Evolutionary conservation across 1,284 basidiomycete species (phyloP).

Genomic region (Mycena sp.): DNA sequence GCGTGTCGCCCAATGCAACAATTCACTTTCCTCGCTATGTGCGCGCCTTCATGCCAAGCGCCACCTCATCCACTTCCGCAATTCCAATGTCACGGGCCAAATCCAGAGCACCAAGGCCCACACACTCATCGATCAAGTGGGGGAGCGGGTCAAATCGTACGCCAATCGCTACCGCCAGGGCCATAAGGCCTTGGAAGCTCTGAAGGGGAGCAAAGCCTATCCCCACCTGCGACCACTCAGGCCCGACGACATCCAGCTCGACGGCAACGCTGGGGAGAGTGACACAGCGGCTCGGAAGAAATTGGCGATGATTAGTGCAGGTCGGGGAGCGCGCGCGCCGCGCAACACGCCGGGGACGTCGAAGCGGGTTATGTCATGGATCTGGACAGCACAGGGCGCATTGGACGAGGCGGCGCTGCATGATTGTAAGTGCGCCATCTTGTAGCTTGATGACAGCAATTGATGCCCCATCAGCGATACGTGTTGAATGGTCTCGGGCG

Average conservation of each 20-base stretch:
- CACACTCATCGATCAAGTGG: conserved; percentile 21
- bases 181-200: too few species aligned
- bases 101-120: conserved; percentile 10
- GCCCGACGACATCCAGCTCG: conserved; percentile 3
- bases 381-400: conserved; percentile 15
- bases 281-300: conserved; percentile 14
- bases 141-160: not conserved
- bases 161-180: not conserved
- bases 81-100: conserved; percentile 30
- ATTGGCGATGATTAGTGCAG: conserved; percentile 2
- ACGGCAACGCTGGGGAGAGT: not conserved
- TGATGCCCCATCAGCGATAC: conserved; percentile 6
- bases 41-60: conserved; percentile 28
- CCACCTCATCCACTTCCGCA: conserved; percentile 26
- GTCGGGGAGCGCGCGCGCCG: not conserved
- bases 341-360: not conserved
- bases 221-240: too few species aligned
- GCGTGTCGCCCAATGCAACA: conserved; percentile 26
- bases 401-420: conserved; percentile 13
- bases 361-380: conserved; percentile 24
- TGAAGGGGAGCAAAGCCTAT: too few species aligned
- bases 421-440: conserved; percentile 17
- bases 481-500: conserved; percentile 24
- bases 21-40: conserved; percentile 26
- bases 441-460: not conserved